Evolutionary conservation across 192 early-diverging fungal genomes (phyloP), one percentile per base, ranked within the genome.

Genomic region (Dimargaris xerosporica): DNA sequence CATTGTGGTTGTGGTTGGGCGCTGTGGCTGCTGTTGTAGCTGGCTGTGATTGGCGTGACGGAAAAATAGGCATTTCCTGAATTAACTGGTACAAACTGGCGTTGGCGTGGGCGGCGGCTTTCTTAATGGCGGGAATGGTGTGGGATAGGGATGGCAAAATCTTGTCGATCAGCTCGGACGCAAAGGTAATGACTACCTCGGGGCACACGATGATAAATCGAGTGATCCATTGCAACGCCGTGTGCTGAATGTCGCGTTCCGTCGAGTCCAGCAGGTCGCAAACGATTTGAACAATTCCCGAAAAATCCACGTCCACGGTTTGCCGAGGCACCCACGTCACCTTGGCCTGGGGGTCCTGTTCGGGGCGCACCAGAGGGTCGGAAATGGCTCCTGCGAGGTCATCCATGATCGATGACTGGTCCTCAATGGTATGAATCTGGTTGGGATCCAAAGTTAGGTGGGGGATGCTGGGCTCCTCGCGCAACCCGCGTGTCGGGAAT

Each of bases 221-320:
- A 65, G 87, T 83, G 53, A 95, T 83, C 96, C 96, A 99, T 46
- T 80, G 76, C 21, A 99, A 69, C 1, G 94, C 91, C 0, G 86
- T 93, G 53, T 80, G 84, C 74, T 98, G 97, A 21, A 91, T 94
- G 62, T 97, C 94, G 71, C 93, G 83, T 45, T 88, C 85, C 61
- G 63, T 59, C 17, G 72, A 71, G 46, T 69, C 67, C 11, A 98
- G 71, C 67, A 96, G 89, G 29, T 89, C 88, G 31, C 83, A 74
- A 15, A 98, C 74, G 41, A 96, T 98, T 31, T 80, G 72, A 0
- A 94, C 80, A 67, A 93, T 90, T 17, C 82, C 78, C 28, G 80
- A 82, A 78, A 91, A 94, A 66, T 96, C 83, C 10, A 99, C 75
- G 28, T 75, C 76, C 28, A 93, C 83, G 3, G 83, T 81, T 59